These are phyloP conservation scores for Diaporthe ilicicola DNA, from an alignment of 2,329 filamentous ascomycete genomes.

Conservation along the genomic window DNA sequence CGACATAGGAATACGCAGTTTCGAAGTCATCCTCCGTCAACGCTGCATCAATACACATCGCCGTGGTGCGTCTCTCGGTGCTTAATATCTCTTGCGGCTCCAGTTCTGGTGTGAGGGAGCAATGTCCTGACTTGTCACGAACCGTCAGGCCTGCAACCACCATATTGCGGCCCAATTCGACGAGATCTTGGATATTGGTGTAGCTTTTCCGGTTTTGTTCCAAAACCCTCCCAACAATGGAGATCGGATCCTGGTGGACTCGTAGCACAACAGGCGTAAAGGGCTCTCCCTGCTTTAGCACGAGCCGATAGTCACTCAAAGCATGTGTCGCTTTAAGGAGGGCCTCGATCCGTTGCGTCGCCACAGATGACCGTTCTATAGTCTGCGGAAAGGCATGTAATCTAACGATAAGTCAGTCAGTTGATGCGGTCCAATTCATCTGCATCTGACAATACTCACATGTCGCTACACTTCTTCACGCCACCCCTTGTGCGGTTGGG, in stretches of 20 bases:
- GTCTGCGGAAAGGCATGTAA: conserved; percentile 70
- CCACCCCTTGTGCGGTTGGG: conserved; percentile 79
- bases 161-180: conserved; percentile 74
- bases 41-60: conserved; percentile 83
- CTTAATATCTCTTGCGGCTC: conserved; percentile 43
- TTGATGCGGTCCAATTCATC: neutral
- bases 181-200: conserved; percentile 76
- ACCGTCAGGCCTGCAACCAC: conserved; percentile 65
- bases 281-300: conserved; percentile 80
- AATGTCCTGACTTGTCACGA: conserved; percentile 40
- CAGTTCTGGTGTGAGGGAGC: conserved; percentile 38
- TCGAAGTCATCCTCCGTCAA: conserved; percentile 80
- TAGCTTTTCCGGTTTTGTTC: conserved; percentile 80
- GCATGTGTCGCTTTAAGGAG: conserved; percentile 78
- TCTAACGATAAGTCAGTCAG: conserved; percentile 51
- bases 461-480: conserved; percentile 79
- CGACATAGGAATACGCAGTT: conserved; percentile 84
- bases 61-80: conserved; percentile 73
- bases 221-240: conserved; percentile 75
- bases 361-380: conserved; percentile 60
- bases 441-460: conserved; percentile 57
- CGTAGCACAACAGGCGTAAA: conserved; percentile 82
- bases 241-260: conserved; percentile 79
- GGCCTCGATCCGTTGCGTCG: conserved; percentile 65
- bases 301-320: conserved; percentile 79